Evolutionary conservation across 208 protist species (phyloP), one percentile per base, ranked within the genome.

Genomic region (Vickermania spadyakhi): DNA sequence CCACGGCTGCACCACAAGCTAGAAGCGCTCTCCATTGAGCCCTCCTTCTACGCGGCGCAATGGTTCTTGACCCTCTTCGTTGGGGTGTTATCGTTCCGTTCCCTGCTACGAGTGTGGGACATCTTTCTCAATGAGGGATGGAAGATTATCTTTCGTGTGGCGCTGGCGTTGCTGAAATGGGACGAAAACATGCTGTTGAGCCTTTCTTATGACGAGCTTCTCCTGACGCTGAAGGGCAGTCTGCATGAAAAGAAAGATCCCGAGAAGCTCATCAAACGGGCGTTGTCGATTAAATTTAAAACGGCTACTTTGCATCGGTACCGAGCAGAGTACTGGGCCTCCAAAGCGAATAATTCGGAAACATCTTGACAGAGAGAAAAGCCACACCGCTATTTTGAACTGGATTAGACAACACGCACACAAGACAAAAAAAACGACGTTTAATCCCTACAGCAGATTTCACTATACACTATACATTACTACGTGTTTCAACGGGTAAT

Each of bases 31-130:
- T 72, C 69, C 14, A 72, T 96, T 27, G 77, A 91, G 36, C 84
- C 87, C 2, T 85, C 82, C 45, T 94, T 93, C 58, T 97, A 92
- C 63, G 91, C 91, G 14, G 88, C 91, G 3, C 89, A 95, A 79
- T 97, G 91, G 91, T 97, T 97, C 66, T 54, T 97, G 28, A 97
- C 91, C 22, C 69, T 97, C 14, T 97, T 97, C 69, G 89, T 90
- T 5, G 87, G 84, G 53, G 78, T 93, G 62, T 94, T 97, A 61
- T 76, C 81, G 0, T 96, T 96, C 50, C 80, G 84, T 18, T 77
- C 82, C 2, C 31, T 97, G 52, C 70, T 97, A 29, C 84, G 89
- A 14, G 75, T 97, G n/a, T 97, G 91, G 89, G 91, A 97, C 66
- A 75, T 97, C 28, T 97, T 96, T 72, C 83, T 97, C 56, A 81